phyloP scores from a whole-genome alignment of 305 asterid genomes.

The Withania somnifera region DNA sequence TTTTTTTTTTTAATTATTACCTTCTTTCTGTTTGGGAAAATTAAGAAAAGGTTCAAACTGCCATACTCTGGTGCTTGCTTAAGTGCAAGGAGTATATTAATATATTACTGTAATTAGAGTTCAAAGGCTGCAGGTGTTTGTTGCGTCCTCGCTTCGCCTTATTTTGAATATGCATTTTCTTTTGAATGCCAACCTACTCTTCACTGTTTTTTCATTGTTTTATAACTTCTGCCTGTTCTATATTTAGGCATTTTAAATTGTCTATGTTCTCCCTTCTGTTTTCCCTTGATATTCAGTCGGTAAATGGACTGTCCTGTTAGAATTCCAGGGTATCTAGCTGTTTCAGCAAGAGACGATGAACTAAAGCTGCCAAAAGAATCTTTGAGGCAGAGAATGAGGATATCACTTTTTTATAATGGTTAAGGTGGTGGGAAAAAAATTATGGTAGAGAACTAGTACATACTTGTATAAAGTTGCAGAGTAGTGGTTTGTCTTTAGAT shows the following conservation, averaged over 20 bases:
- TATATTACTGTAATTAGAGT: too few relatives aligned
- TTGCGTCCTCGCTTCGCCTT: background rate
- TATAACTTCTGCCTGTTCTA: background rate
- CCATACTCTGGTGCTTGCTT: background rate
- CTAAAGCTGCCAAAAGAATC: background rate
- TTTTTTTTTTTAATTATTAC: background rate
- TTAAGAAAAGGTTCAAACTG: background rate
- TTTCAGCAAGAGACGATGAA: background rate
- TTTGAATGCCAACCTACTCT: background rate
- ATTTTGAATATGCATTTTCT: background rate
- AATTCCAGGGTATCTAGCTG: background rate
- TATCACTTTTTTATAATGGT: background rate
- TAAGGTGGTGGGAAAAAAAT: background rate
- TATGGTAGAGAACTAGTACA: background rate
- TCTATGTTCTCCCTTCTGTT: background rate
- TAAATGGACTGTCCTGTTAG: background rate
- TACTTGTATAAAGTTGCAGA: background rate
- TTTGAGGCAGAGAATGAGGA: background rate
- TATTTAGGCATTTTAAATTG: background rate
- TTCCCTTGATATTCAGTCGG: background rate
- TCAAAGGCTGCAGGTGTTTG: background rate
- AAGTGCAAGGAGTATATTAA: background rate
- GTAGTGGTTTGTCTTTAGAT: too few relatives aligned
- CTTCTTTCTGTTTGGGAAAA: background rate
- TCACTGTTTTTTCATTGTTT: background rate